Evolutionary conservation across 169 alveolate species (phyloP).

Genomic region (Cyclospora cayetanensis): DNA sequence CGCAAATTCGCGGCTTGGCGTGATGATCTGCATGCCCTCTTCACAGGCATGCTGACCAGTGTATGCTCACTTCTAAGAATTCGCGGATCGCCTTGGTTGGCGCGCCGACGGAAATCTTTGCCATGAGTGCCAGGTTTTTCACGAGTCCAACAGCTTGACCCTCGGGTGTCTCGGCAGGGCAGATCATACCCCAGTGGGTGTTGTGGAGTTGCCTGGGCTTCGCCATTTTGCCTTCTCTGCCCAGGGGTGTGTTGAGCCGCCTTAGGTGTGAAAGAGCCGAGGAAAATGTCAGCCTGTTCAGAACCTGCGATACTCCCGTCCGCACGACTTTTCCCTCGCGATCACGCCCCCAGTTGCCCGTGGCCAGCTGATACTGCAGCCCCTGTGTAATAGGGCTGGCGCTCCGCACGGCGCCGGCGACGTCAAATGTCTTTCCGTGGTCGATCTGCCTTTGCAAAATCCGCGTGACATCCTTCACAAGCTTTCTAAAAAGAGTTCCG

Average conservation of each 20-base stretch:
- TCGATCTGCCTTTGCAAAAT: constrained; percentile 91
- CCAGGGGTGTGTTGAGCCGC: constrained; percentile 99
- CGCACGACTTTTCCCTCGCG: constrained; percentile 96
- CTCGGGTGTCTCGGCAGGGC: constrained; percentile 99
- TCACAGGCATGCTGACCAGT: too few species aligned
- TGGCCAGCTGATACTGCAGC: constrained; percentile 92
- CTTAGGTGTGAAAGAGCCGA: constrained; percentile 98
- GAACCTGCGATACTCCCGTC: constrained; percentile 98
- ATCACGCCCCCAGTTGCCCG: constrained; percentile 99
- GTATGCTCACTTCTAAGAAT: constrained; percentile 76
- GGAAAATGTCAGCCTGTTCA: constrained; percentile 98
- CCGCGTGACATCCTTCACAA: constrained; percentile 94
- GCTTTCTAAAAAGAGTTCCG: constrained; percentile 94
- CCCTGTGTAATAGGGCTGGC: constrained; percentile 93
- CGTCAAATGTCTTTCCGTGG: constrained; percentile 90
- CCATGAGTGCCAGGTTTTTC: constrained; percentile 98
- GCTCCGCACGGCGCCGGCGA: constrained; percentile 89
- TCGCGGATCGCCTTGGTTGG: constrained; percentile 75
- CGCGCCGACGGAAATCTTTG: constrained; percentile 96
- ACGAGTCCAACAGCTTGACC: constrained; percentile 99
- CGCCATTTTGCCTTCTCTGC: constrained; percentile 98
- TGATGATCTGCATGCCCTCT: too few species aligned
- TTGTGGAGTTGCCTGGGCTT: constrained; percentile 99
- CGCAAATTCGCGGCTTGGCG: too few species aligned
- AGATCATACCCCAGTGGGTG: constrained; percentile 99